phyloP scores from a whole-genome alignment of 441 rosid species.

The Adansonia gregorii region DNA sequence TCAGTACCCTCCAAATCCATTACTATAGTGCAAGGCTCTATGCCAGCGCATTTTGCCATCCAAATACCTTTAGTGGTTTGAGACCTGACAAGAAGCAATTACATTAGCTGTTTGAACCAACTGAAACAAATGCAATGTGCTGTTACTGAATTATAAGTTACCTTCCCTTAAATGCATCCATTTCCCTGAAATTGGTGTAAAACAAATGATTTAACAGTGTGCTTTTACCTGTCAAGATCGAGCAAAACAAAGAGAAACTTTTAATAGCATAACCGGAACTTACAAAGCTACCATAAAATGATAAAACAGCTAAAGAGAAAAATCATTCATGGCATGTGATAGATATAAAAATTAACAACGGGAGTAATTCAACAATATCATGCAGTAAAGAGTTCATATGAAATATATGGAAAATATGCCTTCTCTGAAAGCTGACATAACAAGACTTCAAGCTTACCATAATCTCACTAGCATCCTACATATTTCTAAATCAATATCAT shows the following conservation, averaged over 20 bases:
- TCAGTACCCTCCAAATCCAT: conserved; percentile 99
- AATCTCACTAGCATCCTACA: neutral
- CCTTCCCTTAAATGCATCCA: conserved; percentile 99
- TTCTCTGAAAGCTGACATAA: neutral
- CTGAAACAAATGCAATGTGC: conserved; percentile 14
- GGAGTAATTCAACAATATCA: conserved; percentile 3
- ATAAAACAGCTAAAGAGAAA: neutral
- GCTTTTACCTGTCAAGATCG: conserved; percentile 83
- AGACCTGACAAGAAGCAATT: conserved; percentile 56
- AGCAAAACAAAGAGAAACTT: conserved; percentile 31
- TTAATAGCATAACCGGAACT: neutral
- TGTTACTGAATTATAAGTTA: conserved; percentile 34
- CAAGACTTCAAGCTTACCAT: neutral
- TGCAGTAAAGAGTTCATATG: neutral
- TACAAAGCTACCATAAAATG: neutral
- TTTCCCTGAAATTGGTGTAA: conserved; percentile 88
- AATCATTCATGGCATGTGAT: neutral
- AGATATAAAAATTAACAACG: neutral
- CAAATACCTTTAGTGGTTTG: conserved; percentile 99
- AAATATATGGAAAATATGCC: neutral
- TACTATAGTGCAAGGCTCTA: conserved; percentile 94
- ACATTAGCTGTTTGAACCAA: conserved; percentile 24
- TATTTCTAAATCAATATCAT: neutral
- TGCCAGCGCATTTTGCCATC: conserved; percentile 88
- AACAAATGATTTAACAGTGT: conserved; percentile 88